Percentiles rank a stretch among this genome's conserved stretches.
Conservation (phyloP, 306 rosid species). For the Citrullus mucosospermus region DNA sequence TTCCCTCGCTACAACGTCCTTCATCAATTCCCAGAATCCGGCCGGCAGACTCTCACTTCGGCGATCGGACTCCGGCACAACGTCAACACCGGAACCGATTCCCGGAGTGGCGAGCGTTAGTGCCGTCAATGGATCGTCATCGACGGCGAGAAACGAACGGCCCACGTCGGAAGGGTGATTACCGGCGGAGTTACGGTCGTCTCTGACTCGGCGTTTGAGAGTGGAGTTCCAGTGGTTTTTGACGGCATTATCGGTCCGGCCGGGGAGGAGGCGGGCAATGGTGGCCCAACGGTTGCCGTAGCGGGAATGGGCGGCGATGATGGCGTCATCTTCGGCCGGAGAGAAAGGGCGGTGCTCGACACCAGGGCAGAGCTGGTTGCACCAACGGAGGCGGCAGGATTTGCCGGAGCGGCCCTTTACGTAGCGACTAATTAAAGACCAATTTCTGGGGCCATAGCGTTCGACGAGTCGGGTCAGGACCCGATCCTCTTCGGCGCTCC, state of each 20-base stretch:
- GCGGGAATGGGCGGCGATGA: conserved; percentile 58
- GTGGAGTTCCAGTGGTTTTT: conserved; percentile 99
- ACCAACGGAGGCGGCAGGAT: conserved; percentile 91
- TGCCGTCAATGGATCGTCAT: conserved; percentile 70
- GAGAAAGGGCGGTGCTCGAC: conserved; percentile 89
- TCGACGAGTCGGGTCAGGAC: conserved; percentile 70
- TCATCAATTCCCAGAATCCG: conserved; percentile 84
- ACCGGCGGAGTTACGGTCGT: not conserved
- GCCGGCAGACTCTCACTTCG: conserved; percentile 34
- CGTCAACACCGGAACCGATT: not conserved
- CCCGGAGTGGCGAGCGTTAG: conserved; percentile 95
- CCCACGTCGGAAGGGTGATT: not conserved
- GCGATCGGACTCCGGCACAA: not conserved
- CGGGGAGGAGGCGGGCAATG: conserved; percentile 80
- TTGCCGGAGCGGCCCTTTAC: conserved; percentile 84
- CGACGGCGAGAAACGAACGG: not conserved
- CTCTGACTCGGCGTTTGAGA: conserved; percentile 51
- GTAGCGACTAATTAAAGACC: conserved; percentile 84
- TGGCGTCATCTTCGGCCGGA: conserved; percentile 57
- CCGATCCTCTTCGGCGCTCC: conserved; percentile 95
- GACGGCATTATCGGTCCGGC: conserved; percentile 88
- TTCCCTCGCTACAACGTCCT: conserved; percentile 70
- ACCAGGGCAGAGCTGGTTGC: conserved; percentile 82
- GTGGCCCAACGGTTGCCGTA: conserved; percentile 96
- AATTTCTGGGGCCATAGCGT: conserved; percentile 65